A percentile compares a stretch with the other conserved stretches of the same genome.
Conservation (phyloP, 2,329 filamentous ascomycete genomes). For the Aspergillus unguis region DNA sequence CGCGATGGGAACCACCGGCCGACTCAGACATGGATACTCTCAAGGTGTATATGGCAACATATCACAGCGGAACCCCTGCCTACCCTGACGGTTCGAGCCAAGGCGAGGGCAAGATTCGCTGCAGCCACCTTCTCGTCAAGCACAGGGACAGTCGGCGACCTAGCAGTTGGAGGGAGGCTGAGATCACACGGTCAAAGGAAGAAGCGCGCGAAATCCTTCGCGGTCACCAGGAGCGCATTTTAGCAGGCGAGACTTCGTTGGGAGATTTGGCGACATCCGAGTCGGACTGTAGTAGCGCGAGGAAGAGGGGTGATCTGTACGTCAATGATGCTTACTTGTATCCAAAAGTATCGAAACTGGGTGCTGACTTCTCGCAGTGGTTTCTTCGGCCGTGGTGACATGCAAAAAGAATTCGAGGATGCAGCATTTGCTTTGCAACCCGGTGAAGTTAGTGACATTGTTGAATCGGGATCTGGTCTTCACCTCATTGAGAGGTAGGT, state of each 20-base stretch:
- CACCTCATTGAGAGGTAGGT: constrained; percentile 91
- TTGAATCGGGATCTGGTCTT: constrained; percentile 89
- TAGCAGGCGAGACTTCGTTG: constrained; percentile 63
- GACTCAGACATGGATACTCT: constrained; percentile 88
- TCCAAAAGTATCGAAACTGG: background rate
- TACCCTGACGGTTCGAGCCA: constrained; percentile 34
- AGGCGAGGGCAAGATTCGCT: constrained; percentile 81
- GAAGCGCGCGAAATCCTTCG: constrained; percentile 77
- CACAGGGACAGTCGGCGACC: constrained; percentile 84
- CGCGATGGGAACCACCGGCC: constrained; percentile 88
- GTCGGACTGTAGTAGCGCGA: constrained; percentile 92
- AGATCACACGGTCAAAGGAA: constrained; percentile 84
- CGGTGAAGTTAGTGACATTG: constrained; percentile 79
- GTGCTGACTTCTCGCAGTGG: constrained; percentile 52
- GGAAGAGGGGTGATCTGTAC: constrained; percentile 85
- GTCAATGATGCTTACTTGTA: constrained; percentile 29
- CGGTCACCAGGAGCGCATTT: constrained; percentile 72
- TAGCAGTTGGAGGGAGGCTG: constrained; percentile 85
- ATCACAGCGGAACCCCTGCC: constrained; percentile 63
- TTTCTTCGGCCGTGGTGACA: constrained; percentile 89
- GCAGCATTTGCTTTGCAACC: constrained; percentile 86
- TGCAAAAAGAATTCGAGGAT: constrained; percentile 99
- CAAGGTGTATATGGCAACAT: constrained; percentile 86
- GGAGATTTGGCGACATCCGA: constrained; percentile 83
- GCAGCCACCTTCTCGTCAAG: constrained; percentile 90